phyloP scores from a whole-genome alignment of 75 land plant species.

The Cupressus sempervirens region DNA sequence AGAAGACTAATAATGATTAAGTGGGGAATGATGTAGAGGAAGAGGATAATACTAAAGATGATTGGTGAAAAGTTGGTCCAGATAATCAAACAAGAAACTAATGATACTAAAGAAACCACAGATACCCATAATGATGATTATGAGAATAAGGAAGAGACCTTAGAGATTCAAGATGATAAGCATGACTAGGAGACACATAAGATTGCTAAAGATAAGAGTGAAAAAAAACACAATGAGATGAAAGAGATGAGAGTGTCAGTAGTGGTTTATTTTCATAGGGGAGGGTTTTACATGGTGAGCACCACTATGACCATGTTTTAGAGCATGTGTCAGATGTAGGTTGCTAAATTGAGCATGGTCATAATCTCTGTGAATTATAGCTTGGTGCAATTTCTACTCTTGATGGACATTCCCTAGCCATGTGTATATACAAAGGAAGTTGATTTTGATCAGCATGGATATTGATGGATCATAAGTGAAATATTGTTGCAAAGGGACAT shows the following conservation, averaged over 20 bases:
- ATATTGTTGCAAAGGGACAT: no score
- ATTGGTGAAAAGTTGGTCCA: background rate
- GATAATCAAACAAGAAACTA: constrained; percentile 9
- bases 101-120: background rate
- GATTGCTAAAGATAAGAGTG: constrained; percentile 11
- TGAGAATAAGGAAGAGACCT: constrained; percentile 12
- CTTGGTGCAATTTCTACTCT: no score
- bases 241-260: constrained; percentile 13
- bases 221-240: constrained; percentile 10
- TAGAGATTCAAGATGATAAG: background rate
- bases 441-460: no score
- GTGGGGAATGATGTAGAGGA: constrained; percentile 13
- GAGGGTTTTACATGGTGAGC: no score
- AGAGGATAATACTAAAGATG: background rate
- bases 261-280: no score
- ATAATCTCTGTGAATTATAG: no score
- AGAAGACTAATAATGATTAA: constrained; percentile 22
- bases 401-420: no score
- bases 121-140: constrained; percentile 16
- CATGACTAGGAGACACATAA: constrained; percentile 10
- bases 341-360: no score
- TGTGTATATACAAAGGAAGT: no score
- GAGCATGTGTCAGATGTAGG: no score
- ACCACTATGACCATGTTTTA: no score
- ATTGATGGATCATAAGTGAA: no score